Evolutionary conservation across 495 filamentous ascomycete genomes (phyloP).

Genomic region (Durotheca rogersii): DNA sequence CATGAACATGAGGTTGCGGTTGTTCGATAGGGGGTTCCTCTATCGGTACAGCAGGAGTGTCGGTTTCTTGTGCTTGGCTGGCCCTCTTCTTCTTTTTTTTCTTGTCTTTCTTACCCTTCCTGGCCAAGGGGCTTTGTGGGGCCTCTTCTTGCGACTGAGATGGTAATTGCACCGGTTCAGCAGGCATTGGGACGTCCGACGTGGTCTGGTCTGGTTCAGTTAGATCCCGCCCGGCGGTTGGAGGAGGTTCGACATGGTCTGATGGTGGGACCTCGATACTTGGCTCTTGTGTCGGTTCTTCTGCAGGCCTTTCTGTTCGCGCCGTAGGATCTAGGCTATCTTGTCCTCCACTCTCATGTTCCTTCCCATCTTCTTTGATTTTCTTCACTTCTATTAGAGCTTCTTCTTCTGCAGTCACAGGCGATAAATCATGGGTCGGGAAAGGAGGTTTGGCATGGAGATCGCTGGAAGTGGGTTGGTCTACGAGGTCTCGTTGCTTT

Average conservation of each 20-base stretch:
- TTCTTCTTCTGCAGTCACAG: conserved; percentile 3
- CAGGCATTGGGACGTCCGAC: conserved; percentile 2
- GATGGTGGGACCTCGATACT: conserved; percentile 4
- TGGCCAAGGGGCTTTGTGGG: conserved; percentile 3
- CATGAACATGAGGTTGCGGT: conserved; percentile 6
- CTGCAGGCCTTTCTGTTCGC: background rate
- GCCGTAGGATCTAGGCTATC: conserved; percentile 11
- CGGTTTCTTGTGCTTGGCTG: conserved; percentile 18
- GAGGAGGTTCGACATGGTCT: conserved; percentile 2
- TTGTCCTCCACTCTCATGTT: conserved; percentile 31
- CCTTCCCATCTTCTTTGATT: conserved; percentile 39
- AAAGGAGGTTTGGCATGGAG: conserved; percentile 9
- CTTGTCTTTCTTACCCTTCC: conserved; percentile 38
- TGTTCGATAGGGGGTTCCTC: conserved; percentile 5
- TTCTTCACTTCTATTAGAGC: conserved; percentile 19
- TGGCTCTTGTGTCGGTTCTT: conserved; percentile 7
- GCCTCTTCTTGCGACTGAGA: conserved; percentile 10
- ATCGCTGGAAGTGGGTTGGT: background rate
- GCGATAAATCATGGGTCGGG: background rate
- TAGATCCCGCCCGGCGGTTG: conserved; percentile 7
- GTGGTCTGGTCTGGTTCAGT: conserved; percentile 2
- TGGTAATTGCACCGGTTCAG: conserved; percentile 6
- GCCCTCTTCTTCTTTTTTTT: conserved; percentile 34
- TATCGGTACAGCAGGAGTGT: conserved; percentile 6
- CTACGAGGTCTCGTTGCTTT: background rate